A percentile compares a stretch with the other conserved stretches of the same genome.
These are phyloP conservation scores for Solanum pennellii DNA, from an alignment of 257 asterid species.

Conservation along the genomic window DNA sequence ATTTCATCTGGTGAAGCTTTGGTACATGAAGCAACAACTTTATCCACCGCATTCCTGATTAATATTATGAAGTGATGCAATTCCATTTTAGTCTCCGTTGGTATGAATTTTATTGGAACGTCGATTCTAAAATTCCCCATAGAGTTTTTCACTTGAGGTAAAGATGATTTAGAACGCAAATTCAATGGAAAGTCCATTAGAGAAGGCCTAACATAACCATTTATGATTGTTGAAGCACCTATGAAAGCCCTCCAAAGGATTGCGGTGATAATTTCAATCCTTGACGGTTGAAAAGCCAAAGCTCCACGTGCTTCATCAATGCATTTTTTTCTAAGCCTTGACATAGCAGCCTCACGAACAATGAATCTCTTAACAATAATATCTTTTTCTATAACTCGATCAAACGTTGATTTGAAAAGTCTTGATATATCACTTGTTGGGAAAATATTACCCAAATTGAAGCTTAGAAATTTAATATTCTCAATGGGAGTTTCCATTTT, in stretches of 20 bases:
- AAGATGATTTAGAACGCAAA: background rate
- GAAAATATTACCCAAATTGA: background rate
- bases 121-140: background rate
- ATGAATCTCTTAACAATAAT: background rate
- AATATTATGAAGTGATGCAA: background rate
- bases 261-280: background rate
- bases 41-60: background rate
- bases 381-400: background rate
- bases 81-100: background rate
- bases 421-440: background rate
- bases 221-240: background rate
- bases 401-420: background rate
- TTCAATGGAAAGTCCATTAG: background rate
- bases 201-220: background rate
- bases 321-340: background rate
- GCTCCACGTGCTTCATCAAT: background rate
- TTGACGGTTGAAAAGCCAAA: background rate
- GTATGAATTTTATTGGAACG: background rate
- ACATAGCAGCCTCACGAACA: background rate
- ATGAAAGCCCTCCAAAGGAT: background rate
- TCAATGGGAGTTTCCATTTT: background rate
- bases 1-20: background rate
- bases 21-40: background rate
- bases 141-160: background rate
- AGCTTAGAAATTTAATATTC: background rate